Conservation (phyloP, 305 asterid species). For the Fraxinus angustifolia region DNA sequence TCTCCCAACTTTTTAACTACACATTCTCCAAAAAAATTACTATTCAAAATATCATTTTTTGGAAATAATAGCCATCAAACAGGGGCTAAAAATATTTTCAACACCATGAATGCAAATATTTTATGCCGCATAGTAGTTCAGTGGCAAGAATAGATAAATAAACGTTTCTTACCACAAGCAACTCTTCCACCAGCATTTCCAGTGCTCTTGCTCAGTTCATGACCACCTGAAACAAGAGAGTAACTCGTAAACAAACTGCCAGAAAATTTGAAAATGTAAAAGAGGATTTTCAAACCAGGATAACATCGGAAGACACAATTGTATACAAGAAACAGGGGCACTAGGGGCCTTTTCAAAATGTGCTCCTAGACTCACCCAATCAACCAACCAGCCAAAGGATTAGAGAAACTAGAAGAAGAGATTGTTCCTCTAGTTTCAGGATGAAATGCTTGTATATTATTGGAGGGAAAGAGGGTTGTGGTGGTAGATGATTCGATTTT, state of each 20-base stretch:
- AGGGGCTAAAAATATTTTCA: neutral
- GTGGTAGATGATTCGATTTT: neutral
- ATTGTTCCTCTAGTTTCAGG: neutral
- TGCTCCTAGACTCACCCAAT: neutral
- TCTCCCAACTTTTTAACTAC: no score
- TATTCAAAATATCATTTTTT: no score
- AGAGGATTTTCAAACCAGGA: neutral
- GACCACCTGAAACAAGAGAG: slow-evolving; percentile 66
- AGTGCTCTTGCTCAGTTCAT: slow-evolving; percentile 86
- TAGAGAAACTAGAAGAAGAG: neutral
- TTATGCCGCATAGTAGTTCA: neutral
- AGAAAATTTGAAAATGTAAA: neutral
- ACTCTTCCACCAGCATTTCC: slow-evolving; percentile 97
- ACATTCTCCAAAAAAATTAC: no score
- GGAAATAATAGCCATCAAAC: no score
- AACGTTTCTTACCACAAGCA: slow-evolving; percentile 73
- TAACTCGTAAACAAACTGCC: neutral
- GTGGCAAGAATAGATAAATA: neutral
- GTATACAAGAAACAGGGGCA: neutral
- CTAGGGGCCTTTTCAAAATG: neutral
- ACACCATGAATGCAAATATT: neutral
- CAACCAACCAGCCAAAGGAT: neutral
- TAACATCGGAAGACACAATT: neutral
- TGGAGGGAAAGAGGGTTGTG: neutral
- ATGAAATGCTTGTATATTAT: neutral